A percentile compares a stretch with the other conserved stretches of the same genome.
phyloP scores from a whole-genome alignment of 2,329 filamentous ascomycete species.

The Eutypa lata region DNA sequence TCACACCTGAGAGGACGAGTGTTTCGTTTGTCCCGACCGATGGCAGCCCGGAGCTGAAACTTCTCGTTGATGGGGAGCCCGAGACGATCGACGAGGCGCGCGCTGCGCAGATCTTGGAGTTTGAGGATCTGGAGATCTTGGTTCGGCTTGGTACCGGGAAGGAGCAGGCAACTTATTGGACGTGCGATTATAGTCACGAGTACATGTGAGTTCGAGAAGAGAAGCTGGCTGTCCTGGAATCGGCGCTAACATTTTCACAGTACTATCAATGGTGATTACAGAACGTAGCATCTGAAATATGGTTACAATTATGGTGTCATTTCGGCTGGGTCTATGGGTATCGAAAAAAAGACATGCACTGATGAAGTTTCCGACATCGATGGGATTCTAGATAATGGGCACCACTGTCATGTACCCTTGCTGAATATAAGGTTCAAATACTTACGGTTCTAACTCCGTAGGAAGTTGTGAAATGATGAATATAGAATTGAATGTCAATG shows the following conservation, averaged over 20 bases:
- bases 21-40: slow-evolving; percentile 78
- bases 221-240: background rate
- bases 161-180: slow-evolving; percentile 73
- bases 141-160: slow-evolving; percentile 68
- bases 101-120: slow-evolving; percentile 73
- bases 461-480: no score
- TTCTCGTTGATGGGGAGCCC: slow-evolving; percentile 77
- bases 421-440: no score
- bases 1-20: slow-evolving; percentile 65
- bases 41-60: slow-evolving; percentile 71
- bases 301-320: no score
- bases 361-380: no score
- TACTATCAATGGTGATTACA: slow-evolving; percentile 67
- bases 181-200: slow-evolving; percentile 83
- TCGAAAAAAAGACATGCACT: no score
- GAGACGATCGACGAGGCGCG: slow-evolving; percentile 74
- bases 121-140: slow-evolving; percentile 75
- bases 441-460: no score
- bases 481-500: no score
- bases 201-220: slow-evolving; percentile 46
- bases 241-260: slow-evolving; percentile 21
- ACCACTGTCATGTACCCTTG: no score
- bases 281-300: slow-evolving; percentile 43
- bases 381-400: no score
- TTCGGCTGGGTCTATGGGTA: no score